These are phyloP conservation scores for Blastobotrys aristatus DNA, from an alignment of 1,139 yeast genomes.

Conservation along the genomic window DNA sequence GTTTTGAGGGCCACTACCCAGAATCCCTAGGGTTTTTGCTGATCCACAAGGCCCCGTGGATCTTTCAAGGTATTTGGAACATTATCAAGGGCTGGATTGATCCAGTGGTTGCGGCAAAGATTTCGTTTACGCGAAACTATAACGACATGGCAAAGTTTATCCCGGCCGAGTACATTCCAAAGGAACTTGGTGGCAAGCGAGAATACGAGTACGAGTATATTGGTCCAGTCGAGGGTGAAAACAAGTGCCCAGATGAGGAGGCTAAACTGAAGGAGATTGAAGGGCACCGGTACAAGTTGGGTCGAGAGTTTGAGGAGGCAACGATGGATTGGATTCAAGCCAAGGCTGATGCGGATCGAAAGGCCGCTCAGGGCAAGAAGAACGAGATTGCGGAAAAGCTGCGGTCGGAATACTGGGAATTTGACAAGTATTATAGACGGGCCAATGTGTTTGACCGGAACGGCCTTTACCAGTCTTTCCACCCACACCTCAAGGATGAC, in stretches of 20 bases:
- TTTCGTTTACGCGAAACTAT: constrained; percentile 59
- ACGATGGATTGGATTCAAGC: constrained; percentile 70
- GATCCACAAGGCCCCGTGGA: constrained; percentile 88
- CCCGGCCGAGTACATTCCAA: constrained; percentile 50
- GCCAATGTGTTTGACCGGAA: constrained; percentile 62
- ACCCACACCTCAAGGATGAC: constrained; percentile 20
- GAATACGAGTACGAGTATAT: constrained; percentile 50
- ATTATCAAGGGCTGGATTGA: constrained; percentile 82
- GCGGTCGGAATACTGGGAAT: constrained; percentile 49
- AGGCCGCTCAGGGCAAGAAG: constrained; percentile 44
- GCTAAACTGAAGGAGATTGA: constrained; percentile 40
- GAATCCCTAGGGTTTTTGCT: constrained; percentile 71
- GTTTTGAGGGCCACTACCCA: constrained; percentile 86
- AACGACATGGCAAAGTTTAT: constrained; percentile 58
- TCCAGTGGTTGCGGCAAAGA: constrained; percentile 81
- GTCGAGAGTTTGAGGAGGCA: constrained; percentile 46
- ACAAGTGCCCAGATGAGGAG: constrained; percentile 40
- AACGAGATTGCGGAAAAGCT: constrained; percentile 46
- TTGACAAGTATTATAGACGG: constrained; percentile 72
- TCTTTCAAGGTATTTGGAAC: constrained; percentile 82
- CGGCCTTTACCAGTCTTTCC: constrained; percentile 38
- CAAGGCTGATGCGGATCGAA: constrained; percentile 38
- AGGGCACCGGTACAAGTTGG: constrained; percentile 46
- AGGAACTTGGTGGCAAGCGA: constrained; percentile 62
- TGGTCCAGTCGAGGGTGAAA: constrained; percentile 51